Evolutionary conservation across 257 asterid genomes (phyloP).

Genomic region (Cordia subcordata): DNA sequence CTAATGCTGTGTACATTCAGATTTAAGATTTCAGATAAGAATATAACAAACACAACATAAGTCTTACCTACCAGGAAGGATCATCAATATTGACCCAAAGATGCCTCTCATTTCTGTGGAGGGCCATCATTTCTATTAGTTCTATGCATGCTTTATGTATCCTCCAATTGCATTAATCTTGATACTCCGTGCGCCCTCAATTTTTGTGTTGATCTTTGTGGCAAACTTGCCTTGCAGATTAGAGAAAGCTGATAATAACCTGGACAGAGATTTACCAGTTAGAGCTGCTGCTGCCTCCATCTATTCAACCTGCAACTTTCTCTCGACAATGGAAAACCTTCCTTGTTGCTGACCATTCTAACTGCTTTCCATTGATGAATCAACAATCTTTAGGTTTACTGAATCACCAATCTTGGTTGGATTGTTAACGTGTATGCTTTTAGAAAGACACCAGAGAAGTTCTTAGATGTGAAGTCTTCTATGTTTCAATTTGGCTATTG

Average conservation of each 20-base stretch:
- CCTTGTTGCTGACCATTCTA: constrained; percentile 36
- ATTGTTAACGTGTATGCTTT: neutral
- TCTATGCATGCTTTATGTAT: too few relatives aligned
- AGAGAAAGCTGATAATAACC: constrained; percentile 32
- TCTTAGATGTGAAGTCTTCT: neutral
- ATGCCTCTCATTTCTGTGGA: too few relatives aligned
- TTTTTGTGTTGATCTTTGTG: neutral
- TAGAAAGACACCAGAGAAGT: neutral
- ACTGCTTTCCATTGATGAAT: neutral
- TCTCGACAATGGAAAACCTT: constrained; percentile 48
- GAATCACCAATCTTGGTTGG: neutral
- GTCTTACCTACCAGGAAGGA: too few relatives aligned
- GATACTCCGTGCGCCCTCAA: neutral
- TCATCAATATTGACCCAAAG: too few relatives aligned
- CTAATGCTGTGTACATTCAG: too few relatives aligned
- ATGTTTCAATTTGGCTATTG: neutral
- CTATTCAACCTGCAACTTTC: constrained; percentile 85
- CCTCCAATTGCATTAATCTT: neutral
- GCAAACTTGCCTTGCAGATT: constrained; percentile 34
- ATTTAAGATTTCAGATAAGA: too few relatives aligned
- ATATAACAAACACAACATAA: too few relatives aligned
- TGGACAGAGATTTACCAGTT: constrained; percentile 55
- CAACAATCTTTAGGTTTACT: neutral
- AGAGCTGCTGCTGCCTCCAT: constrained; percentile 93
- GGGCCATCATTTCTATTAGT: too few relatives aligned